A percentile compares a stretch with the other conserved stretches of the same genome.
phyloP scores from a whole-genome alignment of 352 stramenopile genomes.

The Pythium inflatum region DNA sequence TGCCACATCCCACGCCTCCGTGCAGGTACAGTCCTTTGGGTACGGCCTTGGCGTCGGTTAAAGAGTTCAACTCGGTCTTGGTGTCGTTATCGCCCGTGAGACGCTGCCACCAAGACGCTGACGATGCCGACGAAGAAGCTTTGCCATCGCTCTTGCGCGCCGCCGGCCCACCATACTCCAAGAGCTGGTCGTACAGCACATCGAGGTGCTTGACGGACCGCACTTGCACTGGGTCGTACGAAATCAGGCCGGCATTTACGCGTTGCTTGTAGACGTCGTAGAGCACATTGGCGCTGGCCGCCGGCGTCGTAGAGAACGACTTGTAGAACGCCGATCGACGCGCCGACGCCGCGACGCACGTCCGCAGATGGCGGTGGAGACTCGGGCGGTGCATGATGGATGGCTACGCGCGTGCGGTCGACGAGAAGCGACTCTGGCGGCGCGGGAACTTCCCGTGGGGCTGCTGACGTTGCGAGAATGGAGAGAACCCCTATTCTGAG shows the following conservation, averaged over 20 bases:
- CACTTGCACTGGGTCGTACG: slow-evolving; percentile 73
- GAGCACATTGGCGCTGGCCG: slow-evolving; percentile 32
- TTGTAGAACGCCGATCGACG: slow-evolving; percentile 16
- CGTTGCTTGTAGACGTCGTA: slow-evolving; percentile 64
- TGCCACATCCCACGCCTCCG: slow-evolving; percentile 95
- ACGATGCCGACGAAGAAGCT: not conserved
- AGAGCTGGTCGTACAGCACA: slow-evolving; percentile 55
- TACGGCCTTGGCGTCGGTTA: slow-evolving; percentile 28
- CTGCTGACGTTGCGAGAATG: slow-evolving; percentile 27
- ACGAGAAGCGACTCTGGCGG: not conserved
- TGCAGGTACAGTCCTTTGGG: slow-evolving; percentile 97
- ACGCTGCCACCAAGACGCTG: slow-evolving; percentile 66
- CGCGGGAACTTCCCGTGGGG: too few species aligned
- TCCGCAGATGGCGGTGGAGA: slow-evolving; percentile 8
- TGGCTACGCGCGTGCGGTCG: not conserved
- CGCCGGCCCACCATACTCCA: slow-evolving; percentile 54
- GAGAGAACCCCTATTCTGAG: slow-evolving; percentile 9
- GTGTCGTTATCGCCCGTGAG: slow-evolving; percentile 37
- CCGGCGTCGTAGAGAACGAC: not conserved
- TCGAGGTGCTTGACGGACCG: slow-evolving; percentile 71
- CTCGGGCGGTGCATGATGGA: slow-evolving; percentile 23
- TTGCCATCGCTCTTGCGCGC: not conserved
- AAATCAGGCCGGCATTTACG: slow-evolving; percentile 57
- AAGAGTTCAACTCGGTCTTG: not conserved
- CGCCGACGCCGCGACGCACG: slow-evolving; percentile 14